Percentiles rank a stretch among this genome's conserved stretches.
Evolutionary conservation across 1,139 yeast genomes (phyloP).

Genomic region (Taiozyma onychis): DNA sequence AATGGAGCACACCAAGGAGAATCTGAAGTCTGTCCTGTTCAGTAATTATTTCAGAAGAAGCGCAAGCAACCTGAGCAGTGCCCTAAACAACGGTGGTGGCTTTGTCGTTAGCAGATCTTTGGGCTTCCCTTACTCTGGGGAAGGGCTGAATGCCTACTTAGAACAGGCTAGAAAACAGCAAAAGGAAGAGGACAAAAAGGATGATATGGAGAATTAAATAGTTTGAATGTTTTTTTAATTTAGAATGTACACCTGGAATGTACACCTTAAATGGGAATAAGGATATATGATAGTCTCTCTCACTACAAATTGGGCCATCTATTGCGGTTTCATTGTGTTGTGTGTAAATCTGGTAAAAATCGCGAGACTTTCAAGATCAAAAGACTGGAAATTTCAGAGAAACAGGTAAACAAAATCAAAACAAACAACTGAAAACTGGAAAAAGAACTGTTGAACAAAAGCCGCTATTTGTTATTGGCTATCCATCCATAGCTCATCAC

Average conservation of each 20-base stretch:
- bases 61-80: conserved; percentile 38
- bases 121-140: conserved; percentile 48
- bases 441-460: neutral
- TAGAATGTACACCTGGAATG: no score
- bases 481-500: neutral
- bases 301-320: neutral
- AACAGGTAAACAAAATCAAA: neutral
- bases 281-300: neutral
- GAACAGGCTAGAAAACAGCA: conserved; percentile 38
- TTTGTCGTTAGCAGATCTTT: conserved; percentile 46
- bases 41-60: conserved; percentile 52
- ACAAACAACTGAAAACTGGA: neutral
- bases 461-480: neutral
- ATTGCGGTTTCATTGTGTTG: neutral
- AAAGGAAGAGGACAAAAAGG: conserved; percentile 19
- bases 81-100: conserved; percentile 46
- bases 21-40: conserved; percentile 41
- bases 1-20: conserved; percentile 35
- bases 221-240: neutral
- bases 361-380: neutral
- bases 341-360: neutral
- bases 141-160: conserved; percentile 52
- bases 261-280: neutral
- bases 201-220: neutral
- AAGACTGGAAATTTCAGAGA: neutral